Percentiles rank a stretch among this genome's conserved stretches.
phyloP scores from a whole-genome alignment of 306 rosid species.

The peach (Prunus persica) region Prunus_persica_NCBIv2 NC_034011.1:21339501-21340000 shows the following conservation, averaged over 20 bases:
- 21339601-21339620: conserved; percentile 28
- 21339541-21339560: too few relatives aligned
- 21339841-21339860: conserved; percentile 33
- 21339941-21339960: conserved; percentile 35
- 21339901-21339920: conserved; percentile 84
- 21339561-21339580: background rate
- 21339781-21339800: background rate
- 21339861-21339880: conserved; percentile 79
- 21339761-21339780: background rate
- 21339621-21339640: conserved; percentile 98
- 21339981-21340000: conserved; percentile 34
- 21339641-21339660: conserved; percentile 80
- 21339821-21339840: conserved; percentile 77
- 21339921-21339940: conserved; percentile 50
- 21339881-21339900: conserved; percentile 98
- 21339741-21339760: background rate
- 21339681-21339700: conserved; percentile 82
- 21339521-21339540: too few relatives aligned
- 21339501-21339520: too few relatives aligned
- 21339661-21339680: conserved; percentile 80
- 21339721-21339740: conserved; percentile 95
- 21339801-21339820: conserved; percentile 40
- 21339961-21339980: conserved; percentile 28
- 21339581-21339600: background rate
- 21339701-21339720: conserved; percentile 93